These are phyloP conservation scores for Volutella citrinella DNA, from an alignment of 2,329 filamentous ascomycete genomes.

Conservation along the genomic window DNA sequence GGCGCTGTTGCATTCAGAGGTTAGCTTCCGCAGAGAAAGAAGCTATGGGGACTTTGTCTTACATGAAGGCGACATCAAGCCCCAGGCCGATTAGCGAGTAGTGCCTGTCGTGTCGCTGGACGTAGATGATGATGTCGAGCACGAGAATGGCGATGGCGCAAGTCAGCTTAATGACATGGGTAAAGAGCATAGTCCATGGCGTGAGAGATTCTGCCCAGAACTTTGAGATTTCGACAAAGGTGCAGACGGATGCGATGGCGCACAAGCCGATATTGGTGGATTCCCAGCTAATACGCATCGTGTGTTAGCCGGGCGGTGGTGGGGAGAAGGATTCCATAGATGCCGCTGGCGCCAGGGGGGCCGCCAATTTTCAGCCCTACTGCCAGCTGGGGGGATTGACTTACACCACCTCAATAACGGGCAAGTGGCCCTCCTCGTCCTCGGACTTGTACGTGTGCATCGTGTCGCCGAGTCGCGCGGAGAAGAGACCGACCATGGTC, in stretches of 20 bases:
- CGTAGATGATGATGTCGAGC: slow-evolving; percentile 51
- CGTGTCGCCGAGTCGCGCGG: slow-evolving; percentile 50
- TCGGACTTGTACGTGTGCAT: slow-evolving; percentile 40
- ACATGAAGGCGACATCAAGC: slow-evolving; percentile 49
- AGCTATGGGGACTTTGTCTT: slow-evolving; percentile 21
- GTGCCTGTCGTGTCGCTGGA: slow-evolving; percentile 39
- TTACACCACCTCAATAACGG: slow-evolving; percentile 50
- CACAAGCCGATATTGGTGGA: slow-evolving; percentile 49
- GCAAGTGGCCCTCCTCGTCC: slow-evolving; percentile 35
- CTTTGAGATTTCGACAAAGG: slow-evolving; percentile 44
- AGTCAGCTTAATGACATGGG: slow-evolving; percentile 48
- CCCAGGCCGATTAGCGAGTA: slow-evolving; percentile 49
- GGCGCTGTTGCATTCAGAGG: slow-evolving; percentile 18
- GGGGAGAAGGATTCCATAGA: no score
- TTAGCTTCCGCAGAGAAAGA: neutral
- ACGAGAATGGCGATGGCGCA: slow-evolving; percentile 45
- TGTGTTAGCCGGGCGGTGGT: slow-evolving; percentile 2
- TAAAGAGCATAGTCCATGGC: slow-evolving; percentile 52
- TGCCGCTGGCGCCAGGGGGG: no score
- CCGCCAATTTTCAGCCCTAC: no score
- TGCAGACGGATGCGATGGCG: slow-evolving; percentile 44
- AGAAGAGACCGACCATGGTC: slow-evolving; percentile 49
- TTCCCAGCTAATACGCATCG: slow-evolving; percentile 47
- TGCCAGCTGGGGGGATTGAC: no score
- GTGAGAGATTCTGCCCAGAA: slow-evolving; percentile 49